Conservation (phyloP, 2,329 filamentous ascomycete species). For the Podosphaera xanthii region DNA sequence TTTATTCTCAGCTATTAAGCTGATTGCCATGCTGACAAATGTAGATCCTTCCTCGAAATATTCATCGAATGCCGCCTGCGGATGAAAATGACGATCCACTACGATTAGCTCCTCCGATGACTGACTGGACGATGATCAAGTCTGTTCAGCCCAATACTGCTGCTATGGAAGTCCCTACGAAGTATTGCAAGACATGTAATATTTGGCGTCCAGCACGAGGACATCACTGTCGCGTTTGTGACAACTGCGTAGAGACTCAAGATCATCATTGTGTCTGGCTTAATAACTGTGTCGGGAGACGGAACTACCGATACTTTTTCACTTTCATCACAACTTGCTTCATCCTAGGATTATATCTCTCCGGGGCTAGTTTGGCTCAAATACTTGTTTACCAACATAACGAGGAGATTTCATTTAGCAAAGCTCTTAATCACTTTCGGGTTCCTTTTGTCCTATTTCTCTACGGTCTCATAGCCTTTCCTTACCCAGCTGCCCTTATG, state of each 20-base stretch:
- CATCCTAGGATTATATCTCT: slow-evolving; percentile 50
- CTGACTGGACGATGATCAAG: slow-evolving; percentile 83
- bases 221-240: slow-evolving; percentile 89
- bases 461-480: slow-evolving; percentile 49
- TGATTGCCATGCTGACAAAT: slow-evolving; percentile 4
- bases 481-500: slow-evolving; percentile 67
- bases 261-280: slow-evolving; percentile 98
- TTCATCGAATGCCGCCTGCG: slow-evolving; percentile 65
- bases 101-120: slow-evolving; percentile 60
- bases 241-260: slow-evolving; percentile 91
- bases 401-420: slow-evolving; percentile 41
- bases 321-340: slow-evolving; percentile 67
- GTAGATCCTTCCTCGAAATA: slow-evolving; percentile 80
- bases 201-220: slow-evolving; percentile 92
- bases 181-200: slow-evolving; percentile 94
- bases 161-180: slow-evolving; percentile 93
- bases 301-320: slow-evolving; percentile 97
- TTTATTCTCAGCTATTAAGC: neutral
- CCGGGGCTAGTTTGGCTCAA: slow-evolving; percentile 60
- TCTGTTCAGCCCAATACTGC: slow-evolving; percentile 49
- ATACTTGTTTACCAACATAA: slow-evolving; percentile 47
- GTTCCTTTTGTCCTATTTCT: slow-evolving; percentile 77
- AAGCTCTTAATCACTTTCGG: slow-evolving; percentile 45
- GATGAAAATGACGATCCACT: slow-evolving; percentile 62
- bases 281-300: slow-evolving; percentile 90